Percentiles rank a stretch among this genome's conserved stretches.
phyloP scores from a whole-genome alignment of 805 yeast species.

The Teunomyces atbi region DNA sequence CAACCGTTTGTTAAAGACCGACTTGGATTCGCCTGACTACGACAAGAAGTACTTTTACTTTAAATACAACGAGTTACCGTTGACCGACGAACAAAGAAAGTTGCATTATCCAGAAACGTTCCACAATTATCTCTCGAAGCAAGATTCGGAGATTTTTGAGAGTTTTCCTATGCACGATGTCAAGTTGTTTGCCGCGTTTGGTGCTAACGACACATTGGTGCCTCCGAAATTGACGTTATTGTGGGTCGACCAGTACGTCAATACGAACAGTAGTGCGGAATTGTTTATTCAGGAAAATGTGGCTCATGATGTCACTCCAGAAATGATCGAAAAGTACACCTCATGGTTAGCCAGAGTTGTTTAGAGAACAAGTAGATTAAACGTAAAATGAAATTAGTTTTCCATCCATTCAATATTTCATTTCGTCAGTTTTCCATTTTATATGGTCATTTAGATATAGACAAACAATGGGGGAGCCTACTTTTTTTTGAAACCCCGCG shows the following conservation, averaged over 20 bases:
- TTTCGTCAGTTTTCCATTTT: too few species aligned
- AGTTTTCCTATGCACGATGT: conserved; percentile 29
- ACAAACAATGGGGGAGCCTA: too few species aligned
- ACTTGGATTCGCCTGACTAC: conserved; percentile 15
- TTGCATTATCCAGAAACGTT: conserved; percentile 27
- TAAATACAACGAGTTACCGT: conserved; percentile 32
- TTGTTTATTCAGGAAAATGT: conserved; percentile 27
- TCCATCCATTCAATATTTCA: too few species aligned
- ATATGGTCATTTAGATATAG: too few species aligned
- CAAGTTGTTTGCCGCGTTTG: conserved; percentile 37
- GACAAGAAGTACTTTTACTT: conserved; percentile 31
- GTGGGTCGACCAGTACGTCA: conserved; percentile 32
- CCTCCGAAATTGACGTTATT: conserved; percentile 31
- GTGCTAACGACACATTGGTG: conserved; percentile 34
- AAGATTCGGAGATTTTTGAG: conserved; percentile 33
- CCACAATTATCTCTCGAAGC: conserved; percentile 26
- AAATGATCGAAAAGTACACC: conserved; percentile 33
- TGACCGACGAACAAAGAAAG: conserved; percentile 24
- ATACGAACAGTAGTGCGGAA: conserved; percentile 23
- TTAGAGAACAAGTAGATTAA: neutral
- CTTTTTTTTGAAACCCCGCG: neutral
- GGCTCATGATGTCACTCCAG: conserved; percentile 34
- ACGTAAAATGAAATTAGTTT: neutral
- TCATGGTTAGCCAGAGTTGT: conserved; percentile 26
- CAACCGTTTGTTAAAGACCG: conserved; percentile 32